phyloP scores from a whole-genome alignment of 176 grass and related monocot genomes.

The Avena eriantha region DNA sequence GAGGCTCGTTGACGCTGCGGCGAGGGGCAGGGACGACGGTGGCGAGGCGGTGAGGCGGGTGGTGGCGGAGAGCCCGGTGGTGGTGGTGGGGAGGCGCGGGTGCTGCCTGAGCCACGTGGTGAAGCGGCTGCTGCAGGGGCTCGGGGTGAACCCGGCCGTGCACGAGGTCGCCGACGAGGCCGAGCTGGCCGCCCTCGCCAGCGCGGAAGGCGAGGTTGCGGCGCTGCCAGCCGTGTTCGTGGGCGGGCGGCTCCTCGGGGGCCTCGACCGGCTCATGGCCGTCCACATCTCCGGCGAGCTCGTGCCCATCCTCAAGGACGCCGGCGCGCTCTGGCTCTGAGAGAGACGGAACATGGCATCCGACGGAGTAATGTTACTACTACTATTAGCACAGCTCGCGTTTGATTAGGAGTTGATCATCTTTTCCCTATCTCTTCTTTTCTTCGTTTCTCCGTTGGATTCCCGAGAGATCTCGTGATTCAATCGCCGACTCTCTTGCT shows the following conservation, averaged over 20 bases:
- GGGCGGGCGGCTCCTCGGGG: slow-evolving; percentile 71
- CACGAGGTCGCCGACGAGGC: slow-evolving; percentile 77
- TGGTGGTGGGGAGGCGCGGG: slow-evolving; percentile 72
- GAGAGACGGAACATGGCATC: too few relatives aligned
- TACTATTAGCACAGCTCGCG: neutral
- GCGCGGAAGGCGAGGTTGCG: slow-evolving; percentile 33
- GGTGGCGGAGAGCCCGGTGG: slow-evolving; percentile 77
- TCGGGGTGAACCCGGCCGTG: slow-evolving; percentile 84
- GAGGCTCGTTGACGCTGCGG: neutral
- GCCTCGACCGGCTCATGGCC: slow-evolving; percentile 87
- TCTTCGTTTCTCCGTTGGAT: neutral
- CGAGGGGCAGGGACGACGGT: neutral
- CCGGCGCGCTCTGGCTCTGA: slow-evolving; percentile 89
- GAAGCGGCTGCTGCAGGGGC: slow-evolving; percentile 76
- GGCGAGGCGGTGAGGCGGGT: slow-evolving; percentile 40
- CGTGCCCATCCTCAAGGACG: slow-evolving; percentile 89
- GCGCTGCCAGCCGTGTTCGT: slow-evolving; percentile 85
- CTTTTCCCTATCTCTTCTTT: neutral
- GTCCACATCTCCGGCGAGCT: slow-evolving; percentile 96
- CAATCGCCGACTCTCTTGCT: neutral
- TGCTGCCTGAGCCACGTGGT: slow-evolving; percentile 97
- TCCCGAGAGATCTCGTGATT: neutral
- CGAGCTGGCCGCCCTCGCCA: slow-evolving; percentile 45
- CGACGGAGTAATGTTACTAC: too few relatives aligned
- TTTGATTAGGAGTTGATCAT: neutral